Percentiles rank a stretch among this genome's conserved stretches.
phyloP scores from a whole-genome alignment of 352 stramenopile genomes.

The Globisporangium apiculatum region DNA sequence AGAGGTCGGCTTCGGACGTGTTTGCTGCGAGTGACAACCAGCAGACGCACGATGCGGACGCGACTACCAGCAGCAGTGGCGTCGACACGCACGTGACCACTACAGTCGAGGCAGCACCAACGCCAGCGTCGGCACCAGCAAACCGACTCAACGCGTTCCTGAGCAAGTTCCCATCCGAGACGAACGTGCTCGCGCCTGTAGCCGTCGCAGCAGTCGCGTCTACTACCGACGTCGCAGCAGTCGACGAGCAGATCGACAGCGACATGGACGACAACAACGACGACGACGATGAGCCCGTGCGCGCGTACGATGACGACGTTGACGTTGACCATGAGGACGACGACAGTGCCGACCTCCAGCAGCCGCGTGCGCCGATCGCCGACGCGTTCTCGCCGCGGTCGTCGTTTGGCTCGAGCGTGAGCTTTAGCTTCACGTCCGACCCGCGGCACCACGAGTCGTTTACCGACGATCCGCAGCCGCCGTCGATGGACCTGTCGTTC shows the following conservation, averaged over 20 bases:
- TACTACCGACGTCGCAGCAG: slow-evolving; percentile 1
- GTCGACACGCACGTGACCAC: no score
- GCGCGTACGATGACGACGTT: slow-evolving; percentile 5
- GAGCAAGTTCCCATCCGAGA: slow-evolving; percentile 47
- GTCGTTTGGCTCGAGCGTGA: slow-evolving; percentile 11
- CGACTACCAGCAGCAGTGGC: background rate
- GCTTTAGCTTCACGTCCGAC: slow-evolving; percentile 18
- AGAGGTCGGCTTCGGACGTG: slow-evolving; percentile 1
- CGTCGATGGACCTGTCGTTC: slow-evolving; percentile 7
- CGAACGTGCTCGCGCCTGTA: slow-evolving; percentile 10
- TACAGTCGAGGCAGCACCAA: no score
- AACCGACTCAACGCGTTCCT: slow-evolving; percentile 52
- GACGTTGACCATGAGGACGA: slow-evolving; percentile 1
- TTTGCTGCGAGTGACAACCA: slow-evolving; percentile 7
- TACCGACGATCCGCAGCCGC: slow-evolving; percentile 3
- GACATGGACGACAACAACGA: slow-evolving; percentile 7
- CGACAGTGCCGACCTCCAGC: slow-evolving; percentile 1
- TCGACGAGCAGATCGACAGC: background rate
- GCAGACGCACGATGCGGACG: background rate
- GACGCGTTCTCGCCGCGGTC: slow-evolving; percentile 11
- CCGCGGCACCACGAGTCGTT: slow-evolving; percentile 14
- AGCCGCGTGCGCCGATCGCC: background rate
- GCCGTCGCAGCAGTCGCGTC: slow-evolving; percentile 13
- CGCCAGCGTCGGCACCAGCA: background rate
- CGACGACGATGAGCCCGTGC: slow-evolving; percentile 6